A percentile compares a stretch with the other conserved stretches of the same genome.
These are phyloP conservation scores for Cytospora leucostoma DNA, from an alignment of 2,329 filamentous ascomycete species.

Conservation along the genomic window DNA sequence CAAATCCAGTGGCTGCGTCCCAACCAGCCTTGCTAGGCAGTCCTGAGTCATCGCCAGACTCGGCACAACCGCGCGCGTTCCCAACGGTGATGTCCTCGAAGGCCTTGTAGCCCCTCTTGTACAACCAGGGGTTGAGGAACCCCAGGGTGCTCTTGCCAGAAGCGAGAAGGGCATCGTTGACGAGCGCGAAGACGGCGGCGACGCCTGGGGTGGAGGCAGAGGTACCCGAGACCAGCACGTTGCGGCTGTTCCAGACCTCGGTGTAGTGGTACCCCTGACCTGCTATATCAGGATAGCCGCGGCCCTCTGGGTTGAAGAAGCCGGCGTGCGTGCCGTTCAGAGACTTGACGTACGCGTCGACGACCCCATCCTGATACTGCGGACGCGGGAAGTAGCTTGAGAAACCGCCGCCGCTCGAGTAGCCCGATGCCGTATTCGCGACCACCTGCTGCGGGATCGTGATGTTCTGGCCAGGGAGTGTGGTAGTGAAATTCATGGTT, in stretches of 20 bases:
- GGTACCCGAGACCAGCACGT: conserved; percentile 43
- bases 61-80: conserved; percentile 43
- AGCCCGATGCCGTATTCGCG: conserved; percentile 2
- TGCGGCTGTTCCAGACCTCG: conserved; percentile 37
- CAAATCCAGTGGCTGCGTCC: conserved; percentile 53
- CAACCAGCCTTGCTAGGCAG: conserved; percentile 44
- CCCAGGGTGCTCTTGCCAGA: conserved; percentile 52
- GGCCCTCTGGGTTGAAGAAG: conserved; percentile 48
- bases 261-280: conserved; percentile 60
- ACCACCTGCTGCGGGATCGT: conserved; percentile 41
- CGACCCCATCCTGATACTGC: conserved; percentile 46
- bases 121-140: conserved; percentile 55
- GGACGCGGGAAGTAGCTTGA: conserved; percentile 51
- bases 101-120: conserved; percentile 45
- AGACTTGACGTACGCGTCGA: conserved; percentile 43
- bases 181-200: conserved; percentile 54
- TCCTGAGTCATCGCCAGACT: conserved; percentile 19
- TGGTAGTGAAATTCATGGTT: conserved; percentile 29
- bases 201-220: conserved; percentile 57
- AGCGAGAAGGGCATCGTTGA: conserved; percentile 56
- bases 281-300: conserved; percentile 54
- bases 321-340: conserved; percentile 46
- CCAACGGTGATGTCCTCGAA: conserved; percentile 40
- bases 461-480: too few relatives aligned
- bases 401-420: conserved; percentile 55